phyloP scores from a whole-genome alignment of 768 basidiomycete species.

The Strobilomyces dryophilus region DNA sequence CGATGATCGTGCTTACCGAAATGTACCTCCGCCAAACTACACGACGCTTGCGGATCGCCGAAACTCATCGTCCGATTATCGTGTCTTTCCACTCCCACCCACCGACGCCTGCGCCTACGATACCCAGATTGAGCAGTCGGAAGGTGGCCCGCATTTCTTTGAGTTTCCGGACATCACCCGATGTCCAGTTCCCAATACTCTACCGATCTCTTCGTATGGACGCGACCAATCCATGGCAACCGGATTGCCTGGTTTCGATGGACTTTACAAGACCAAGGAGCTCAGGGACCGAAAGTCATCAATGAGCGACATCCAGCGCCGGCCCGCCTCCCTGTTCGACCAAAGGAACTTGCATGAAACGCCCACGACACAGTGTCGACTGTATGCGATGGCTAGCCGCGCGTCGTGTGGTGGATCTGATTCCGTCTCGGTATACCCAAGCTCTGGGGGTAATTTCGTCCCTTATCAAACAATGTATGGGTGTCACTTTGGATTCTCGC shows the following conservation, averaged over 20 bases:
- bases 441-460: background rate
- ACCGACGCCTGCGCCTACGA: conserved; percentile 11
- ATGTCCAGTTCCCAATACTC: conserved; percentile 23
- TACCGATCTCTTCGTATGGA: conserved; percentile 9
- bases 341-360: conserved; percentile 1
- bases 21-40: conserved; percentile 13
- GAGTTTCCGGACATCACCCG: conserved; percentile 27
- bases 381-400: background rate
- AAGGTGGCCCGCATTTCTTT: conserved; percentile 20
- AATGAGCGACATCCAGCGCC: conserved; percentile 9
- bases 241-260: conserved; percentile 10
- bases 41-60: conserved; percentile 10
- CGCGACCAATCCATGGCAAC: conserved; percentile 4
- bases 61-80: conserved; percentile 14
- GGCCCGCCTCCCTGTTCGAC: conserved; percentile 4
- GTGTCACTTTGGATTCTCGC: background rate
- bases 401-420: conserved; percentile 1
- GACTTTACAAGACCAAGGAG: conserved; percentile 3
- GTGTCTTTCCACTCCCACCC: conserved; percentile 2
- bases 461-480: conserved; percentile 13
- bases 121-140: conserved; percentile 10
- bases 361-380: conserved; percentile 2
- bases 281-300: conserved; percentile 10
- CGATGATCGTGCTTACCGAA: conserved; percentile 9
- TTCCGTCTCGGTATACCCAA: conserved; percentile 4